Evolutionary conservation across 345 rosid genomes (phyloP), one percentile per base, ranked within the genome.

Genomic region (Euphorbia peplus): DNA sequence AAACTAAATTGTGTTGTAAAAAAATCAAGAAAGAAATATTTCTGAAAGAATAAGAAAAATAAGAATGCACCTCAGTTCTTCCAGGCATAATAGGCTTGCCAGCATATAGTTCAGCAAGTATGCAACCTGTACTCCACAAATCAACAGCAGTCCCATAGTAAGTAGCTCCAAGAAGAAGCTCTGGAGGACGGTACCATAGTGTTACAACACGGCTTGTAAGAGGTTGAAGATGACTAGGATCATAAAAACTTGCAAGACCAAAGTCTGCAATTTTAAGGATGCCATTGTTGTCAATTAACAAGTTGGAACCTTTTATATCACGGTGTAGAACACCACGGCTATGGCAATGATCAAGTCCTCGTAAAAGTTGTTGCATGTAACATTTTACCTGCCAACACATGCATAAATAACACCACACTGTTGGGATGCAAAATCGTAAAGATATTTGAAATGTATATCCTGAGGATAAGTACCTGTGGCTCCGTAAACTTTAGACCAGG

Each of bases 61-160:
- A 37, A 54, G 64, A 52, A 53, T 39, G 29, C 82, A 92, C 99
- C 99, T 95, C 99, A 16, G 99, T 95, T 87, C 97, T 87, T 83
- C 99, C 99, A 41, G 97, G 99, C 99, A 95, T 91, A n/a, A 95
- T 91, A 67, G 97, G 99, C 82, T 95, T 95, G 81, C 97, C 99
- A 9, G 96, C 93, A 75, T 91, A 91, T 39, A 95, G 64, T 64
- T 95, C 99, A 42, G 99, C 96, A 73, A 91, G 91, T 80, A 95
- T 91, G 78, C 99, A 95, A 66, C 99, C 99, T 4, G 93, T 68
- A 71, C 99, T 95, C 99, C 99, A 95, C 66, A 91, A 83, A 80
- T 95, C 99, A 66, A 95, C 97, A 59, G 97, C 89, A 63, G 86
- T 85, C 47, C 92, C 87, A 66, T 95, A 95, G 70, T 78, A 85